Evolutionary conservation across 2,329 filamentous ascomycete genomes (phyloP), one percentile per base, ranked within the genome.

Genomic region (Arthrobotrys sphaeroides): DNA sequence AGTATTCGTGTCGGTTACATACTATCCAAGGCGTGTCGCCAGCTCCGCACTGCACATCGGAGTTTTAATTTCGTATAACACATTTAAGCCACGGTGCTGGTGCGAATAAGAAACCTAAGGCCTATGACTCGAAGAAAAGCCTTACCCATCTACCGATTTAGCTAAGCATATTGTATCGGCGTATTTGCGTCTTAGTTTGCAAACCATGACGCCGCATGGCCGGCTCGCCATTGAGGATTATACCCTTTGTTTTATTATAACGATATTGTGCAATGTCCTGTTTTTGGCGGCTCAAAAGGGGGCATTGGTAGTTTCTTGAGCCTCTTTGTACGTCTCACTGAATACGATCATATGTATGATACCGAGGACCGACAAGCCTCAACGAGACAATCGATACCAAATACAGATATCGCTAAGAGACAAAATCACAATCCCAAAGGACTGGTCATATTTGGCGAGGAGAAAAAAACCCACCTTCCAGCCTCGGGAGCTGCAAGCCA

Each of bases 401-500:
- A 60, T 45, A 38, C 26, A 59, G 40, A 64, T 38, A 55, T 38
- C 36, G 38, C 49, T 45, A 43, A 47, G 38, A 36, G 12, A 33
- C 40, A 47, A 18, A 49, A 49, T 6, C 22, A 31, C 13, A 47
- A 16, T 26, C n/a, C 12, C 6, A 38, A 45, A 53, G 9, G 13
- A 57, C 6, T 38, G 57, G 40, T 18, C 28, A 22, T 55, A 64
- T 38, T 47, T 33, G 60, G 18, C 42, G 26, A 47, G 42, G 22
- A 2, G 26, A 49, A 62, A n/a, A 5, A 66, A 74, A 68, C 38
- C 12, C 45, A 57, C 70, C 70, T 74, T 74, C 70, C 62, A 57
- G 55, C 61, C 40, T 74, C 70, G 70, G 70, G 61, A 38, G 43
- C 53, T 51, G n/a, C n/a, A 51, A 65, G 57, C 38, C 53, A 73